A percentile compares a stretch with the other conserved stretches of the same genome.
phyloP scores from a whole-genome alignment of 2,329 filamentous ascomycete genomes.

The Colletotrichum liriopes region DNA sequence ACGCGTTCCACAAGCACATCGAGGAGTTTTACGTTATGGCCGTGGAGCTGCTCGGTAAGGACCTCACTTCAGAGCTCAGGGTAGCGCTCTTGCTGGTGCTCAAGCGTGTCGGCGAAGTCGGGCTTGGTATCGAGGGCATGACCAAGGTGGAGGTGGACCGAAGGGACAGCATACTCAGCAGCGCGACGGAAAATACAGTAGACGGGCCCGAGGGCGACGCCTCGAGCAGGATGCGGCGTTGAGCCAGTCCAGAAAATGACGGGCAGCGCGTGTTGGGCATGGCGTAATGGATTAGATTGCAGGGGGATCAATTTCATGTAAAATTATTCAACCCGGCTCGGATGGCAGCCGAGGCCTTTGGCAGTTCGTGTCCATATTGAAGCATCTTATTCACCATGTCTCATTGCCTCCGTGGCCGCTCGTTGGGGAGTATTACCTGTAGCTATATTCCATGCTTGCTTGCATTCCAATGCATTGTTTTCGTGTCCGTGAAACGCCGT shows the following conservation, averaged over 20 bases:
- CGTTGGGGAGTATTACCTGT: not conserved
- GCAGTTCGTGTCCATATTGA: conserved; percentile 40
- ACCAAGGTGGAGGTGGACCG: conserved; percentile 52
- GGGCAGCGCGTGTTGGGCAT: conserved; percentile 6
- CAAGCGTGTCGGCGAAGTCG: conserved; percentile 86
- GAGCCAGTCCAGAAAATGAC: not conserved
- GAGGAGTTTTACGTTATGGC: conserved; percentile 88
- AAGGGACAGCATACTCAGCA: conserved; percentile 60
- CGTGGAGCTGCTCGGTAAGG: conserved; percentile 86
- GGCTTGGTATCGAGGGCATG: conserved; percentile 71
- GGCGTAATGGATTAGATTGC: conserved; percentile 42
- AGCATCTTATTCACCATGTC: conserved; percentile 13
- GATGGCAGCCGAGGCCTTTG: conserved; percentile 19
- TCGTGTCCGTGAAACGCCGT: conserved; percentile 16
- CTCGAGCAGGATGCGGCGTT: conserved; percentile 48
- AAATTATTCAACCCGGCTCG: conserved; percentile 32
- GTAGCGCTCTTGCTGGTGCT: conserved; percentile 83
- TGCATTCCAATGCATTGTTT: not conserved
- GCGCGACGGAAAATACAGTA: conserved; percentile 48
- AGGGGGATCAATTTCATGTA: conserved; percentile 32
- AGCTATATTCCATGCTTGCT: not conserved
- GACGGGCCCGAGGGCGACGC: conserved; percentile 50
- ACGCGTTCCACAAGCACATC: conserved; percentile 86
- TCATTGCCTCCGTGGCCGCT: not conserved
- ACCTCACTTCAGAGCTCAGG: conserved; percentile 85